Base-by-base conservation (phyloP, 2,329 filamentous ascomycete species). In the Trichoderma breve region DNA sequence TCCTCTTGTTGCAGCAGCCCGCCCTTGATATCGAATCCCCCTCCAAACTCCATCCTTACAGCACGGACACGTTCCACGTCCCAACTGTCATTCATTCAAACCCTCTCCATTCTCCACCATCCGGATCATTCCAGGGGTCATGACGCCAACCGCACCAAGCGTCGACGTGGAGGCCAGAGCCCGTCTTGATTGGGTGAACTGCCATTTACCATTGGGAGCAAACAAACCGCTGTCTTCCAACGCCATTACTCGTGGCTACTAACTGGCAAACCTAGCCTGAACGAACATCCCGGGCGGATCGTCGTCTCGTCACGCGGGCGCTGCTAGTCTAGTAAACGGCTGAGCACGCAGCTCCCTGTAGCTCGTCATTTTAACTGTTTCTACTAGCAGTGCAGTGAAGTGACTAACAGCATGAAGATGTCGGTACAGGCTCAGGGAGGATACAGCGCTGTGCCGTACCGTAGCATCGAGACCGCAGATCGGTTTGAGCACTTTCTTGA, bases 101-200 rank as follows among this genome's bases (percentile, higher is more conserved):
- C 8, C 8, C 58, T 36, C 58, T 9, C 7, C 30, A 32, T 34
- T 32, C 62, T 53, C 63, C 47, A 21, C 47, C 47, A 8, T 65
- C 30, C 47, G 68, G 58, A 62, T 62, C 69, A 28, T 60, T 60
- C 53, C 21, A 58, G 32, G 24, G 64, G 51, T 30, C 47, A 28
- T 39, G 47, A 36, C 36, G 60, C 60, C 63, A 66, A n/a, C 51
- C 43, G 60, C 65, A 69, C 55, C 47, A 70, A 32, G 58, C 68
- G 47, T 70, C 47, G 47, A 39, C 68, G 60, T 28, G 60, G 32
- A 39, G 47, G 15, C 69, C 36, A 43, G 51, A 51, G 34, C 47
- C 47, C n/a, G 60, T 15, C 34, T 55, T 70, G 68, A 70, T 70
- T 71, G 63, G 62, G 21, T 39, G 26, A 57, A 24, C 24, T 51